Percentiles rank a stretch among this genome's conserved stretches.
phyloP scores from a whole-genome alignment of 2,329 filamentous ascomycete genomes.

The Annulohypoxylon truncatum region DNA sequence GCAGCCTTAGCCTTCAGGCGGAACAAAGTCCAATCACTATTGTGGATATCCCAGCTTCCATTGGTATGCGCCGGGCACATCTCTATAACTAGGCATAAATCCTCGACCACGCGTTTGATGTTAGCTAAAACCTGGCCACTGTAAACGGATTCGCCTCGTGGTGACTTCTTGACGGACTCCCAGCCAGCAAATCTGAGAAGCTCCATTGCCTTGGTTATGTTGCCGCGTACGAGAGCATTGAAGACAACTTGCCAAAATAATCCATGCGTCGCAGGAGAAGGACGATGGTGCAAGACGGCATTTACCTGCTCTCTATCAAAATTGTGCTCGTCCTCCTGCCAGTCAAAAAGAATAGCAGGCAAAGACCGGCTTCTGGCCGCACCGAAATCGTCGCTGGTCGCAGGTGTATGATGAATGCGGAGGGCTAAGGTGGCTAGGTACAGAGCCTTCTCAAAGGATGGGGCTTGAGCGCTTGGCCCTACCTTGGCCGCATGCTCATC shows the following conservation, averaged over 20 bases:
- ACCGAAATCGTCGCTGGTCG: constrained; percentile 53
- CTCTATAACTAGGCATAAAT: constrained; percentile 76
- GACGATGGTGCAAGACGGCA: constrained; percentile 70
- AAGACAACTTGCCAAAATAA: constrained; percentile 90
- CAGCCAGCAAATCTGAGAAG: constrained; percentile 82
- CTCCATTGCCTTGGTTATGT: constrained; percentile 72
- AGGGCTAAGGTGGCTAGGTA: constrained; percentile 84
- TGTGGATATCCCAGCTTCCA: constrained; percentile 83
- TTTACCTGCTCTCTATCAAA: constrained; percentile 75
- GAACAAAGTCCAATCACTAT: constrained; percentile 85
- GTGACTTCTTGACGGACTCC: constrained; percentile 77
- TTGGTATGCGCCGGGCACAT: constrained; percentile 75
- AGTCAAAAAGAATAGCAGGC: constrained; percentile 83
- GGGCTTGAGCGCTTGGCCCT: constrained; percentile 71
- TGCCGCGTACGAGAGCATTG: constrained; percentile 78
- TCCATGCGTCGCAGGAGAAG: constrained; percentile 79
- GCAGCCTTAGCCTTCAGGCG: constrained; percentile 78
- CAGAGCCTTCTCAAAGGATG: constrained; percentile 78
- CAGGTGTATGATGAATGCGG: constrained; percentile 77
- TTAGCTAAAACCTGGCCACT: constrained; percentile 80
- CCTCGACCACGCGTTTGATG: constrained; percentile 76
- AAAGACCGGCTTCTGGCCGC: constrained; percentile 64
- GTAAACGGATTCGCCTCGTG: constrained; percentile 75
- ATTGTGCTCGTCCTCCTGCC: constrained; percentile 82
- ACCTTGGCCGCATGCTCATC: constrained; percentile 70